Base-by-base conservation (phyloP, 352 stramenopile genomes). In the Pythium chondricola region DNA sequence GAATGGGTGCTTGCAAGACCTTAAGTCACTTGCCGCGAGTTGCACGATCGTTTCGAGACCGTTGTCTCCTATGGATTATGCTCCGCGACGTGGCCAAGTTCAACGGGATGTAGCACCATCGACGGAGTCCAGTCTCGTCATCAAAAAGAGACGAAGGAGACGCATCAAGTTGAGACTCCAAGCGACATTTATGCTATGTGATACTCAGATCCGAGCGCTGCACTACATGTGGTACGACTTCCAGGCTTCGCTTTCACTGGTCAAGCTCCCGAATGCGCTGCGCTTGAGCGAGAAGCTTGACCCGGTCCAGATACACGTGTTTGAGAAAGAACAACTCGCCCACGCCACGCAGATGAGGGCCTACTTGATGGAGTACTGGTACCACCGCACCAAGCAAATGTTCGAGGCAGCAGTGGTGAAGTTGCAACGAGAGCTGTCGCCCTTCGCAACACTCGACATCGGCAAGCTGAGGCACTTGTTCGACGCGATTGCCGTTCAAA, bases 221-320 rank as follows among this genome's bases (percentile, higher is more conserved):
- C 78, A 86, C 32, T 61, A 65, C 22, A 56, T 83, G 49, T 89
- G 75, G 76, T 58, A 72, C 26, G 78, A 87, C 9, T 61, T 89
- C 22, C 61, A 81, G 16, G 22, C 58, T 2, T 62, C 61, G 8
- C 22, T 85, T 0, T 36, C 60, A 10, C 45, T 92, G 0, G 72
- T 92, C 1, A 60, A 75, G 27, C 39, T 88, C 0, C 78, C 78
- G 13, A 61, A 31, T 6, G 9, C 59, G 8, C 42, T 68, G 9
- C 42, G 46, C 16, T 40, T 81, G 0, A 67, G 39, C 24, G 31
- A 52, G 20, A 43, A n/a, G 22, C 64, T 49, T 27, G 40, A 27
- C 27, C 57, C 68, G 5, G 21, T 85, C 13, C 61, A 83, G 35
- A 48, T 92, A 9, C 43, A 71, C 16, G 43, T 46, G 1, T 92